Conservation (phyloP, 805 yeast genomes). For the Kuraishia floccosa region DNA sequence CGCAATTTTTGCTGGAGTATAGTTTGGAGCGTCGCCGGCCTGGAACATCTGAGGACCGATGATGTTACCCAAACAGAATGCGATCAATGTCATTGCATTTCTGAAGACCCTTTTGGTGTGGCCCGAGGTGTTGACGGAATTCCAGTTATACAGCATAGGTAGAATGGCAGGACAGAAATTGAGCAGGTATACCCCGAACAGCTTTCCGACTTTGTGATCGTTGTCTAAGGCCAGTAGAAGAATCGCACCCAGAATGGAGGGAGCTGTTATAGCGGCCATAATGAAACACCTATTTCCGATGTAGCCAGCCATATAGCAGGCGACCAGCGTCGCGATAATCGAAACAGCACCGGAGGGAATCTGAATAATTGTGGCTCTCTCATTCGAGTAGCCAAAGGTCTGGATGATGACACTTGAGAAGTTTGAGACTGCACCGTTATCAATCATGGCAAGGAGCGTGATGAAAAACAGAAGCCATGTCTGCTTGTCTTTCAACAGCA, state of each 20-base stretch:
- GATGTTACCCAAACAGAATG: conserved; percentile 46
- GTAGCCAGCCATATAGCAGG: conserved; percentile 9
- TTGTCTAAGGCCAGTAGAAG: conserved; percentile 28
- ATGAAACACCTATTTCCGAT: conserved; percentile 9
- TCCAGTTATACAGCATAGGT: no score
- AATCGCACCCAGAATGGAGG: conserved; percentile 38
- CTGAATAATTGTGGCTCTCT: conserved; percentile 36
- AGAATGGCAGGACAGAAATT: conserved; percentile 48
- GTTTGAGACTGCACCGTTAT: no score
- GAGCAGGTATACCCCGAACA: conserved; percentile 35
- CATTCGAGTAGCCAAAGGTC: conserved; percentile 34
- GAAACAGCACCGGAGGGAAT: conserved; percentile 47
- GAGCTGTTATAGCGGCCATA: conserved; percentile 37
- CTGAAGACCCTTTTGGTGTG: conserved; percentile 45
- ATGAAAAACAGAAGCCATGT: conserved; percentile 20
- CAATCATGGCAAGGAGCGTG: conserved; percentile 49
- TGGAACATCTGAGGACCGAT: conserved; percentile 68
- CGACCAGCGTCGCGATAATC: conserved; percentile 23
- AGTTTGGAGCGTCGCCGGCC: conserved; percentile 44
- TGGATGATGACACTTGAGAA: conserved; percentile 41
- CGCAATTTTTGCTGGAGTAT: conserved; percentile 38
- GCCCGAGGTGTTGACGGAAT: conserved; percentile 56
- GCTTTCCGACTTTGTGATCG: conserved; percentile 31
- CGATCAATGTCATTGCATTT: conserved; percentile 20
- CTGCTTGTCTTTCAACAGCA: conserved; percentile 1